These are phyloP conservation scores for Phytopythium cucurbitacearum DNA, from an alignment of 352 stramenopile genomes.

Conservation along the genomic window DNA sequence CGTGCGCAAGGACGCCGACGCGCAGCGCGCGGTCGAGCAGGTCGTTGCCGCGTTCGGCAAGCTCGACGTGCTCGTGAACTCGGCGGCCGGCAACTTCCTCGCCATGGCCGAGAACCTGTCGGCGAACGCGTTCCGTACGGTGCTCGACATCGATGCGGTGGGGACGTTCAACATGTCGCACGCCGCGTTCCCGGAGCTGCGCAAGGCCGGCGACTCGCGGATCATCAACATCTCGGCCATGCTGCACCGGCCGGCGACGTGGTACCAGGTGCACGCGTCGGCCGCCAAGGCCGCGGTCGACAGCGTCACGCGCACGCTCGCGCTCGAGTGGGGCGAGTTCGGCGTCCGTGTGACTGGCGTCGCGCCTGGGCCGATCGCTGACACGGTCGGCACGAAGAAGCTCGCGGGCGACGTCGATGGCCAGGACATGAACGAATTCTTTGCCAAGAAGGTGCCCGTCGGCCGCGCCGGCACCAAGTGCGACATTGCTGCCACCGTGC, in stretches of 20 bases:
- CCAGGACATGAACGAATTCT: constrained; percentile 35
- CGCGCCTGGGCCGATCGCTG: constrained; percentile 92
- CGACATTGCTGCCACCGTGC: constrained; percentile 75
- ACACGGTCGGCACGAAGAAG: constrained; percentile 94
- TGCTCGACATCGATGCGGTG: constrained; percentile 95
- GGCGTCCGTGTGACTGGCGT: constrained; percentile 93
- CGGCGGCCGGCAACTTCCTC: constrained; percentile 94
- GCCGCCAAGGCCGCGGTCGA: constrained; percentile 95
- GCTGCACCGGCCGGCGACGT: constrained; percentile 89
- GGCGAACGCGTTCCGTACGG: constrained; percentile 94
- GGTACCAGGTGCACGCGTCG: constrained; percentile 94
- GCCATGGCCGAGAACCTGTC: constrained; percentile 80
- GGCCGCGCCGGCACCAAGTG: constrained; percentile 76
- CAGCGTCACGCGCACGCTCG: constrained; percentile 91
- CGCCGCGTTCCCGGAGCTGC: constrained; percentile 83
- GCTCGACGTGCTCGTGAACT: constrained; percentile 93
- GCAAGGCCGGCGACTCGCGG: constrained; percentile 52
- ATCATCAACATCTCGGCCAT: constrained; percentile 97
- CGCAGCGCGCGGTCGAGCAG: constrained; percentile 69
- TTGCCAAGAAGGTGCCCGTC: constrained; percentile 54
- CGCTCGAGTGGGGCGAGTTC: constrained; percentile 95
- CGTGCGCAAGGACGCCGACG: constrained; percentile 85
- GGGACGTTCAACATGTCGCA: constrained; percentile 96
- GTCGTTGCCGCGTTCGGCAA: constrained; percentile 76
- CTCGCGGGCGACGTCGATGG: constrained; percentile 62